Evolutionary conservation across 805 yeast genomes (phyloP).

Genomic region (Saturnispora ahearnii): DNA sequence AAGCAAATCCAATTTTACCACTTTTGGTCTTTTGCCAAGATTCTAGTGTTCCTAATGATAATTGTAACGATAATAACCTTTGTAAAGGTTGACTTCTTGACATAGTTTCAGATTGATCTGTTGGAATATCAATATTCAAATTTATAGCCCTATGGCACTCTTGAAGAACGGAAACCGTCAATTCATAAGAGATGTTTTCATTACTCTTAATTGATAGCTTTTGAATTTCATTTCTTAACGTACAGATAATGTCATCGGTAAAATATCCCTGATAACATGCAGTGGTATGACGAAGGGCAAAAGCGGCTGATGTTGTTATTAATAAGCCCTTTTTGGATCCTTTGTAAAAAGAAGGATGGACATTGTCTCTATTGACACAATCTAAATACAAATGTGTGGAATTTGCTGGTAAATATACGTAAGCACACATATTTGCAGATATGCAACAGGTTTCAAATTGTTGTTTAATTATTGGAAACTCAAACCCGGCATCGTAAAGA

Average conservation of each 20-base stretch:
- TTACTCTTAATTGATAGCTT: constrained; percentile 17
- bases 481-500: constrained; percentile 47
- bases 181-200: constrained; percentile 24
- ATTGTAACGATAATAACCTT: constrained; percentile 58
- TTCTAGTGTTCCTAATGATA: constrained; percentile 46
- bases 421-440: constrained; percentile 45
- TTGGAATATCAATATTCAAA: constrained; percentile 58
- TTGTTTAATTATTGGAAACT: constrained; percentile 31
- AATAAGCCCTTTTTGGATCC: constrained; percentile 26
- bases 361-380: constrained; percentile 15
- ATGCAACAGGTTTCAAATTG: constrained; percentile 32
- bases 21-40: constrained; percentile 33
- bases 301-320: constrained; percentile 42
- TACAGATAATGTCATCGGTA: constrained; percentile 60
- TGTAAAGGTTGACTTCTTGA: constrained; percentile 73
- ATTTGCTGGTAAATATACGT: constrained; percentile 24
- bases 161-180: constrained; percentile 37
- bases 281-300: constrained; percentile 59
- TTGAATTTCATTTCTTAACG: constrained; percentile 43
- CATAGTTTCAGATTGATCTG: constrained; percentile 69
- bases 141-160: constrained; percentile 73
- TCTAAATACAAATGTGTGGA: constrained; percentile 18
- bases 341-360: constrained; percentile 10
- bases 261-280: constrained; percentile 60
- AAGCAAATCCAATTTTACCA: constrained; percentile 47